Evolutionary conservation across 305 asterid genomes (phyloP).

Genomic region (Plantago lanceolata): DNA sequence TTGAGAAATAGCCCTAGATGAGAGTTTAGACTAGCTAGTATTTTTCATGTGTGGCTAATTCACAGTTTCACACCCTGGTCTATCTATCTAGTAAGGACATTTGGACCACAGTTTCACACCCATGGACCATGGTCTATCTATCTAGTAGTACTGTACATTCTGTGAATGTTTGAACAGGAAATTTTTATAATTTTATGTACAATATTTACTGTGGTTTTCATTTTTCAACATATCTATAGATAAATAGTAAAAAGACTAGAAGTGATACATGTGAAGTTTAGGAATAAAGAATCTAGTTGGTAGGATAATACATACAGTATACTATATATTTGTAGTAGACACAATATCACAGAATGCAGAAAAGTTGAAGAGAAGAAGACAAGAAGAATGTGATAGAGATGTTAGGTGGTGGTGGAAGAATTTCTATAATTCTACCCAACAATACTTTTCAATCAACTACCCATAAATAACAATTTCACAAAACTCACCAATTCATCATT

Average conservation of each 20-base stretch:
- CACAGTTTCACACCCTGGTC: no score
- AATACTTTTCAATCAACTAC: background rate
- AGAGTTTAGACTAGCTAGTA: no score
- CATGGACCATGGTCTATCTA: no score
- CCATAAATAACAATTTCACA: background rate
- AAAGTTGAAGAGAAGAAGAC: slow-evolving; percentile 29
- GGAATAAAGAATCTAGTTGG: slow-evolving; percentile 32
- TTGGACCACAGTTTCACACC: no score
- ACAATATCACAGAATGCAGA: slow-evolving; percentile 22
- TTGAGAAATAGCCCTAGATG: no score
- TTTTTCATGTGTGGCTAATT: no score
- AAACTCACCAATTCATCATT: background rate
- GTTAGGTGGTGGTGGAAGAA: slow-evolving; percentile 40
- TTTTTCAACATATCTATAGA: background rate
- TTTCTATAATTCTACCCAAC: slow-evolving; percentile 25
- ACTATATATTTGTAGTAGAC: slow-evolving; percentile 20
- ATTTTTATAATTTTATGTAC: no score
- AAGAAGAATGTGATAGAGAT: slow-evolving; percentile 34
- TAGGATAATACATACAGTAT: no score
- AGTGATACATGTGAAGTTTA: slow-evolving; percentile 19
- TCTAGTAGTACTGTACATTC: no score
- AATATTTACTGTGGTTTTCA: background rate
- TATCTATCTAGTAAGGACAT: no score
- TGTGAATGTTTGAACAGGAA: background rate
- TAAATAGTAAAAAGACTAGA: background rate